phyloP scores from a whole-genome alignment of 768 basidiomycete species.

The Paxillus rubicundulus region DNA sequence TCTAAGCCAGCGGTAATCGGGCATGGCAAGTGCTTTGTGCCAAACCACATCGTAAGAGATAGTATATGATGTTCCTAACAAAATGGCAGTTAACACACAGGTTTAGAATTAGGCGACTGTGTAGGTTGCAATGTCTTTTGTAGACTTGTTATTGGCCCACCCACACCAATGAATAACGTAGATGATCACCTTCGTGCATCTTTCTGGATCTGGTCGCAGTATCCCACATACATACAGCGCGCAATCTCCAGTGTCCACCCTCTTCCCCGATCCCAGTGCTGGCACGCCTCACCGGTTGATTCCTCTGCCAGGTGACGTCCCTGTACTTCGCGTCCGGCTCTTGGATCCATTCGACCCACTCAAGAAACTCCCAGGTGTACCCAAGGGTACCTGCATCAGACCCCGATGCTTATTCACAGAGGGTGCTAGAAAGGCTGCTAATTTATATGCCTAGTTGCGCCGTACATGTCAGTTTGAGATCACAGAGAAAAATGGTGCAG shows the following conservation, averaged over 20 bases:
- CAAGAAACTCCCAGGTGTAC: constrained; percentile 1
- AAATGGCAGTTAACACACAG: neutral
- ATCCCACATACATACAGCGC: neutral
- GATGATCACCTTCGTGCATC: neutral
- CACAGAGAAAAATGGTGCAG: neutral
- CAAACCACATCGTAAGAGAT: no score
- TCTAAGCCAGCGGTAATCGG: no score
- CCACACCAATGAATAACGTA: neutral
- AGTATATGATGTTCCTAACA: neutral
- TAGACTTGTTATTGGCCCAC: constrained; percentile 1
- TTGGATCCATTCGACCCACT: constrained; percentile 15
- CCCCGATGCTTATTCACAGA: constrained; percentile 39
- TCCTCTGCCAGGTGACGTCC: constrained; percentile 29
- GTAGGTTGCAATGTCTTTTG: neutral
- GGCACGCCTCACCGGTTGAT: constrained; percentile 4
- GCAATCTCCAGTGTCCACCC: neutral
- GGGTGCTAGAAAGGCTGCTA: constrained; percentile 33
- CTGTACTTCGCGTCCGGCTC: constrained; percentile 25
- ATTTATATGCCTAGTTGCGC: constrained; percentile 27
- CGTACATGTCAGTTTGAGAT: neutral
- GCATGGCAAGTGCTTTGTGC: no score
- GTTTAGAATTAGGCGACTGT: neutral
- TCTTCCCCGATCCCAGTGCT: neutral
- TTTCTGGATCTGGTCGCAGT: neutral
- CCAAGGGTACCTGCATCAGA: constrained; percentile 15